These are phyloP conservation scores for Rhodosporidiobolus odoratus DNA, from an alignment of 768 basidiomycete species.

Conservation along the genomic window DNA sequence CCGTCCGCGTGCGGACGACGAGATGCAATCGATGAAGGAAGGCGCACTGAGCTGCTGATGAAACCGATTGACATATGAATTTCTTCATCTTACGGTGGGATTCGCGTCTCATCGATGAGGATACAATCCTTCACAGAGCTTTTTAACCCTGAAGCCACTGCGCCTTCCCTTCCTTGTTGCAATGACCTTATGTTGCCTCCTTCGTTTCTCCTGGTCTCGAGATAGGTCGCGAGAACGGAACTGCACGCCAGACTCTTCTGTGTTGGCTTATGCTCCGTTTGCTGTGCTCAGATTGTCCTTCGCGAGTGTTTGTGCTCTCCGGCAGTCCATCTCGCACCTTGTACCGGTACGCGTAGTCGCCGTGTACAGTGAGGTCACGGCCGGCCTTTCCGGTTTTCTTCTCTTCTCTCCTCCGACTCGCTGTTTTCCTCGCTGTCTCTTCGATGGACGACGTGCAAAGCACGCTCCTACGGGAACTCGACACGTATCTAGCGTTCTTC, in stretches of 20 bases:
- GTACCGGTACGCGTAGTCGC: too few species aligned
- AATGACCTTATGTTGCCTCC: neutral
- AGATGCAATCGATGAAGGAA: neutral
- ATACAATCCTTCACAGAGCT: conserved; percentile 3
- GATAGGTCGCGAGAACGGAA: neutral
- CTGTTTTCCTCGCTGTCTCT: too few species aligned
- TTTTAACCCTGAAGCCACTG: conserved; percentile 36
- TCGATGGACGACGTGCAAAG: too few species aligned
- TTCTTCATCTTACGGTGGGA: conserved; percentile 25
- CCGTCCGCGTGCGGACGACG: neutral
- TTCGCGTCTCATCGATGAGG: neutral
- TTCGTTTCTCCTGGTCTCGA: neutral
- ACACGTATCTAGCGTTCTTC: conserved; percentile 26
- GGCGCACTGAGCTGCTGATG: conserved; percentile 8
- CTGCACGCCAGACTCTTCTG: too few species aligned
- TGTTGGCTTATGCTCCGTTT: too few species aligned
- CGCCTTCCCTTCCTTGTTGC: neutral
- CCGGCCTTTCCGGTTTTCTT: too few species aligned
- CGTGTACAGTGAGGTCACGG: too few species aligned
- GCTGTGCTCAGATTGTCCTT: too few species aligned
- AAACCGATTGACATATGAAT: conserved; percentile 24
- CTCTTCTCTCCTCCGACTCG: too few species aligned
- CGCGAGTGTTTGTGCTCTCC: too few species aligned
- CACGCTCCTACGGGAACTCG: too few species aligned
- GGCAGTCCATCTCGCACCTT: too few species aligned